Conservation (phyloP, 1,284 basidiomycete genomes). For the Peniophora sp. region DNA sequence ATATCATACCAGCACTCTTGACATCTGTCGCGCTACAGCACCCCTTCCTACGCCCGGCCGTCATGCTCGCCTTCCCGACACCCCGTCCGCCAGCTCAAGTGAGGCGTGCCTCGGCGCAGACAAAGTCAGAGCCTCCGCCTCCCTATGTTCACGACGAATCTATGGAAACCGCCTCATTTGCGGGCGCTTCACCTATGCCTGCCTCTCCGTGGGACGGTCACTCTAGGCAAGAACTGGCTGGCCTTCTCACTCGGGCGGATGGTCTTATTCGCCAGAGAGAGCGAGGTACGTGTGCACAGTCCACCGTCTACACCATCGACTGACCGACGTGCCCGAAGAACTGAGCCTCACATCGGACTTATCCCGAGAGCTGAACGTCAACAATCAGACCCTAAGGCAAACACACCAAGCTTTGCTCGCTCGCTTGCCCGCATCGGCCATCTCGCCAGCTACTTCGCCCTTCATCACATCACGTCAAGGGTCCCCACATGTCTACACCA, state of each 20-base stretch:
- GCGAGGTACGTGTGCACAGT: conserved; percentile 30
- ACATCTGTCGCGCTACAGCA: too few species aligned
- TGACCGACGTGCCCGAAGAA: conserved; percentile 26
- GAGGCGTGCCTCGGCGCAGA: conserved; percentile 34
- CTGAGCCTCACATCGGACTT: conserved; percentile 59
- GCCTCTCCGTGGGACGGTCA: conserved; percentile 36
- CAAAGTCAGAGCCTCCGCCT: conserved; percentile 42
- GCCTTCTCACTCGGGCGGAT: conserved; percentile 60
- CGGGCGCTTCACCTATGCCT: conserved; percentile 20
- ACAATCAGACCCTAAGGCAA: conserved; percentile 57
- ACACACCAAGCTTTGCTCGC: conserved; percentile 62
- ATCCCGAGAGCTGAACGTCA: conserved; percentile 61
- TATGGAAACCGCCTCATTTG: conserved; percentile 12
- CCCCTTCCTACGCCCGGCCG: too few species aligned
- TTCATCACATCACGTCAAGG: conserved; percentile 13
- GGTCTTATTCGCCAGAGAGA: conserved; percentile 70
- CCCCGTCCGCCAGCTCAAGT: conserved; percentile 55
- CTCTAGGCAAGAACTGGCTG: conserved; percentile 66
- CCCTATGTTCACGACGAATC: conserved; percentile 33
- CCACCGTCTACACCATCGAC: conserved; percentile 1
- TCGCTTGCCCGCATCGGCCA: conserved; percentile 38
- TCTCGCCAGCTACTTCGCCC: conserved; percentile 14
- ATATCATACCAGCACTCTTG: too few species aligned
- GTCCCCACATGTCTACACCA: conserved; percentile 19
- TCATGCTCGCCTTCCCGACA: not conserved